A percentile compares a stretch with the other conserved stretches of the same genome.
Evolutionary conservation across 441 rosid genomes (phyloP).

Genomic region (Croton laevigatus): DNA sequence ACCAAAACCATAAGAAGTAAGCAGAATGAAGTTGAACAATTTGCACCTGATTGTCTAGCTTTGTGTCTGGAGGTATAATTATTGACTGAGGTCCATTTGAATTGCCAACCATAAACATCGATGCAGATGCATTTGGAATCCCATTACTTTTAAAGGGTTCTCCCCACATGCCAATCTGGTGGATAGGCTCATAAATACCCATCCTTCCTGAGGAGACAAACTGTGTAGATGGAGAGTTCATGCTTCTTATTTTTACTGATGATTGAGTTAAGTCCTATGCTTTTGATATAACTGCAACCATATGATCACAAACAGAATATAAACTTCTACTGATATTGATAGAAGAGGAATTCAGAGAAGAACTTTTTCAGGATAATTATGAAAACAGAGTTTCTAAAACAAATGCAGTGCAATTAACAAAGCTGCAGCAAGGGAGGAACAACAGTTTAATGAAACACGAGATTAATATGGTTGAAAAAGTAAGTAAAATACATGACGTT

Average conservation of each 20-base stretch:
- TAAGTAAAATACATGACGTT: background rate
- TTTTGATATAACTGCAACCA: constrained; percentile 22
- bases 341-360: constrained; percentile 15
- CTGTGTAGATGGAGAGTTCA: constrained; percentile 78
- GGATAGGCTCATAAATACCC: constrained; percentile 69
- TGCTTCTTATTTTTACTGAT: constrained; percentile 36
- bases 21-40: constrained; percentile 14
- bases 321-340: constrained; percentile 14
- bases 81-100: constrained; percentile 47
- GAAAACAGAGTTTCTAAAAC: background rate
- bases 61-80: constrained; percentile 45
- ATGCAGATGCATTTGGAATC: constrained; percentile 43
- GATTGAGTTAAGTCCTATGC: constrained; percentile 28
- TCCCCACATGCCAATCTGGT: constrained; percentile 84
- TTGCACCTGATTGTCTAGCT: constrained; percentile 66
- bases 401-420: background rate
- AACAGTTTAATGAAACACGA: background rate
- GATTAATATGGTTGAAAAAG: constrained; percentile 1
- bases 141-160: constrained; percentile 59
- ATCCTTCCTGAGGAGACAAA: constrained; percentile 70
- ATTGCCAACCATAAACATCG: constrained; percentile 53
- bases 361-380: background rate
- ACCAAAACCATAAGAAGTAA: constrained; percentile 14
- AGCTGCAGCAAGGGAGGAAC: background rate
- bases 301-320: background rate